Evolutionary conservation across 495 filamentous ascomycete genomes (phyloP), one percentile per base, ranked within the genome.

Genomic region (Trichocladium antarcticum): DNA sequence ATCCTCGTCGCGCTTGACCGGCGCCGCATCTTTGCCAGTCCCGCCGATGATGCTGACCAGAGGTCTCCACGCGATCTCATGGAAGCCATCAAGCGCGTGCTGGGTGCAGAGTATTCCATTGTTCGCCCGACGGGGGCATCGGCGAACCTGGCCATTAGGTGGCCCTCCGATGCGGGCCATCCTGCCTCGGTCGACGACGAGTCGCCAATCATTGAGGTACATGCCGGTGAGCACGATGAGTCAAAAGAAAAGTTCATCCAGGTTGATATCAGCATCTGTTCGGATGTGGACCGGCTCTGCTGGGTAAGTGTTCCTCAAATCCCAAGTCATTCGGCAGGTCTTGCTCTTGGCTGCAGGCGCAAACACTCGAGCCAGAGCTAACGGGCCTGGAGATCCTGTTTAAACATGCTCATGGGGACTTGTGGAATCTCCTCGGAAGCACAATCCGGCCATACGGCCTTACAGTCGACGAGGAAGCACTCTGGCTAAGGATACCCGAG

Each of bases 361-460:
- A 4, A 32, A 14, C 12, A 2, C 31, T 32, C 9, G 11, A 11
- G 9, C 5, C 4, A 11, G 31, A 5, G 31, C 24, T 27, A 8
- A 27, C 24, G 24, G 8, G 7, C 43, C 9, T 24, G 1, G 28
- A 64, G 61, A 62, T 69, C 46, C 57, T 74, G 21, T 83, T 84
- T 60, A 77, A 76, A 54, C 61, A 76, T 10, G 72, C 74, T 1
- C 79, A 85, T 42, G 77, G 81, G 28, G 84, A 85, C 46, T 54
- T 87, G 0, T 79, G 76, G 75, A 81, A 79, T 37, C 66, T 88
- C 1, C 55, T 87, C 0, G 82, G 83, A 1, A 66, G 70, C 27
- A 77, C 66, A 12, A 76, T 83, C 15, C 68, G 80, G 6, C 71
- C 71, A 0, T 75, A 77, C 24, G 82, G 84, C 10, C 68, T 87